Evolutionary conservation across 2,329 filamentous ascomycete species (phyloP).

Genomic region (Hirsutella rhossiliensis): DNA sequence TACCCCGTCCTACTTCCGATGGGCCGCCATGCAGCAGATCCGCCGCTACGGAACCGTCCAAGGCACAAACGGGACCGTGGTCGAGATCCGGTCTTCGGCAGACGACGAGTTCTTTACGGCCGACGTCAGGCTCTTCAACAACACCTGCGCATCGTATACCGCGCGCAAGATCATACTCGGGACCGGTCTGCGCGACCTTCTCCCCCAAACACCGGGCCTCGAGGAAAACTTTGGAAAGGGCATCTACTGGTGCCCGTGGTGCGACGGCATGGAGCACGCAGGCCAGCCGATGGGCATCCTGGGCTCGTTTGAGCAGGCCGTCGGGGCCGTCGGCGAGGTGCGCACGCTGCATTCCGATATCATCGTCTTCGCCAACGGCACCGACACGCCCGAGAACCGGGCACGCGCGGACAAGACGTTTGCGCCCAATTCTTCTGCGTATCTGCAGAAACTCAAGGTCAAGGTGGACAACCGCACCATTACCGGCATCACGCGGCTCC

Average conservation of each 20-base stretch:
- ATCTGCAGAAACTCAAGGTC: too few species aligned
- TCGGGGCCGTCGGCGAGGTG: conserved; percentile 36
- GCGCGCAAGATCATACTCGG: conserved; percentile 44
- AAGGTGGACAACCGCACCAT: too few species aligned
- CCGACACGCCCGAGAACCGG: conserved; percentile 32
- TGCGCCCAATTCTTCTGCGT: too few species aligned
- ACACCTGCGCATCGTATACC: conserved; percentile 21
- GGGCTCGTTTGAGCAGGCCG: conserved; percentile 28
- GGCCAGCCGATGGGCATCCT: conserved; percentile 46
- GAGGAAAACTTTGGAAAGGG: conserved; percentile 44
- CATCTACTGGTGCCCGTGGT: conserved; percentile 54
- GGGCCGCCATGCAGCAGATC: conserved; percentile 39
- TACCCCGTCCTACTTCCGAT: conserved; percentile 41
- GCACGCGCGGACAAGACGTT: too few species aligned
- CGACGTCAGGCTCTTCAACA: neutral
- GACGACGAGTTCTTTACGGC: conserved; percentile 30
- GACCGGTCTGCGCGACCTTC: conserved; percentile 42
- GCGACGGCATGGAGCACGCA: conserved; percentile 49
- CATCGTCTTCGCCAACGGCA: conserved; percentile 47
- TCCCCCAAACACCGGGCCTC: conserved; percentile 43
- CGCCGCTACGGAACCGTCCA: conserved; percentile 34
- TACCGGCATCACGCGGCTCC: too few species aligned
- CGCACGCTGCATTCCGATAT: conserved; percentile 42
- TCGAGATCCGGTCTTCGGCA: conserved; percentile 22
- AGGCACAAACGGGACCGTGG: conserved; percentile 40